Evolutionary conservation across 2,329 filamentous ascomycete genomes (phyloP).

Genomic region (Hypoxylon sp.): DNA sequence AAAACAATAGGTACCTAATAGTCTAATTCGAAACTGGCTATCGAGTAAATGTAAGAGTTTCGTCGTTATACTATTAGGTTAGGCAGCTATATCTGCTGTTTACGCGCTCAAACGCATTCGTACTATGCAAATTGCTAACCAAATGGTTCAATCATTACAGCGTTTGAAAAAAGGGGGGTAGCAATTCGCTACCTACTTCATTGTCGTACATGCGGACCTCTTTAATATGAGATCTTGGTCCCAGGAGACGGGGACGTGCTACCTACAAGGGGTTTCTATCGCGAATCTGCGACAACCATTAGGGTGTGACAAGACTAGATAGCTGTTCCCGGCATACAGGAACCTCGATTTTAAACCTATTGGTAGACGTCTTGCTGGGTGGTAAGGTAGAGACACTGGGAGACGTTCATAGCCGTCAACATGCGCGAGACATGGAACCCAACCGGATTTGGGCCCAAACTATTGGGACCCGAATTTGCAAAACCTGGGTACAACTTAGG

Average conservation of each 20-base stretch:
- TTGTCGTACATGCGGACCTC: constrained; percentile 35
- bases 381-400: constrained; percentile 32
- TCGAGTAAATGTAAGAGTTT: background rate
- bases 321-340: constrained; percentile 43
- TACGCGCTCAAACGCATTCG: constrained; percentile 1
- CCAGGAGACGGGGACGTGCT: constrained; percentile 44
- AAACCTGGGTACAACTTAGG: constrained; percentile 30
- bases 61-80: background rate
- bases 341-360: constrained; percentile 39
- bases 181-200: constrained; percentile 4
- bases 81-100: background rate
- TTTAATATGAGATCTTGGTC: constrained; percentile 36
- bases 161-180: constrained; percentile 1
- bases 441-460: constrained; percentile 44
- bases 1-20: background rate
- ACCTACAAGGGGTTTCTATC: constrained; percentile 42
- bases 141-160: constrained; percentile 11
- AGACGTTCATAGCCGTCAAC: constrained; percentile 39
- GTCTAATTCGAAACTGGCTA: background rate
- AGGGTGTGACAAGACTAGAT: constrained; percentile 37
- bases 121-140: background rate
- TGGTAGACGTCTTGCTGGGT: constrained; percentile 29
- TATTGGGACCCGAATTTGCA: constrained; percentile 44
- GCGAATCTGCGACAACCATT: constrained; percentile 48
- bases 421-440: constrained; percentile 45